Base-by-base conservation (phyloP, 352 stramenopile species). In the Hyaloperonospora arabidopsidis region DNA sequence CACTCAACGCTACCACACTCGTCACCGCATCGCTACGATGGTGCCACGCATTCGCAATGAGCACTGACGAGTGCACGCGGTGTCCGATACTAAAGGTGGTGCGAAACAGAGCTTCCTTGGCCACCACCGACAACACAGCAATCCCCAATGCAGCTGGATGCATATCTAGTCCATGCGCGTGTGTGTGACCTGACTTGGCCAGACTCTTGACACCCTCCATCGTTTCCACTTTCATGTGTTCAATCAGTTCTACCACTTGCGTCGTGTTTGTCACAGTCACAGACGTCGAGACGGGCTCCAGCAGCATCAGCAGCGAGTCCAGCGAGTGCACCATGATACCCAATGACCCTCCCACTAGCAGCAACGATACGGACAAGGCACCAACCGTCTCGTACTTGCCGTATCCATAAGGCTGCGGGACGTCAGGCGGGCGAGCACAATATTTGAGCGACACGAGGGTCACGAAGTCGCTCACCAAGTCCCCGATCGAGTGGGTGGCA, bases 31-130 rank as follows among this genome's bases (percentile, higher is more conserved):
- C 86, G 29, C 80, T 92, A 23, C 86, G 84, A 51, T 95, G 86
- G 54, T 98, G 94, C 93, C 93, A 98, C 15, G 95, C 95, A 70
- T 98, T 98, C 7, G 95, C 93, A 63, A 98, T 91, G 8, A 98
- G 72, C 15, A 98, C 80, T 36, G 67, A 88, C 45, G 86, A 97
- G 72, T 97, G 94, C 28, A 97, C 70, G 29, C 74, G 63, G 36
- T 93, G 76, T 21, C 84, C 95, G 4, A 98, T 86, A 15, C 54
- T 63, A n/a, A 86, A 84, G 5, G 94, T 98, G 15, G 86, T 85
- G 13, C 92, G 87, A 67, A 87, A 98, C 28, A 98, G 57, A 56
- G 72, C 89, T 63, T 98, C 93, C 49, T 98, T 98, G 12, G 84
- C 83, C 0, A 70, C 70, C 36, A 98, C 89, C 4, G 85, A 97